A percentile compares a stretch with the other conserved stretches of the same genome.
phyloP scores from a whole-genome alignment of 2,329 filamentous ascomycete species.

The Berkeleyomyces basicola region DNA sequence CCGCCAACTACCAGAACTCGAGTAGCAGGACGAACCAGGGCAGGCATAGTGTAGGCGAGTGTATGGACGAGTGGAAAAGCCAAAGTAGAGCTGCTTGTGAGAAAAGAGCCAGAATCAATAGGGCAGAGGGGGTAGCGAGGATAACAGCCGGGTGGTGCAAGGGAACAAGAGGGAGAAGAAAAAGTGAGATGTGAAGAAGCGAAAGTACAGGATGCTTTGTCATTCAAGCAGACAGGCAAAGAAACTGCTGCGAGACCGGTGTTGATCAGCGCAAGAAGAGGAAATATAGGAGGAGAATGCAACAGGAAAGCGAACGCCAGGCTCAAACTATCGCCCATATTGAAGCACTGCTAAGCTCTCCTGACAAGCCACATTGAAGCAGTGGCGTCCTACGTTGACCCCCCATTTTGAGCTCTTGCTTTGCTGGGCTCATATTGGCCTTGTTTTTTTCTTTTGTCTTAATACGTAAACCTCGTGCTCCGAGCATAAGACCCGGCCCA shows the following conservation, averaged over 20 bases:
- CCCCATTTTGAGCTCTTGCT: too few relatives aligned
- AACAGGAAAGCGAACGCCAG: not conserved
- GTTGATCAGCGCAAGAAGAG: not conserved
- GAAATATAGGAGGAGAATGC: not conserved
- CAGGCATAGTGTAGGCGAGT: not conserved
- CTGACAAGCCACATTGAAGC: not conserved
- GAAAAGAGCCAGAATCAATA: not conserved
- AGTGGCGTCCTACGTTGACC: too few relatives aligned
- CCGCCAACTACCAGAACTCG: slow-evolving; percentile 52
- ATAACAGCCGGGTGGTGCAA: not conserved
- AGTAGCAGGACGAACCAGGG: slow-evolving; percentile 22
- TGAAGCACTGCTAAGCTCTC: not conserved
- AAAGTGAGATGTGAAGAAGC: not conserved
- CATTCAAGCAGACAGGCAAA: not conserved
- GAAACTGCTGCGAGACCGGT: not conserved
- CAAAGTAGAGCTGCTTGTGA: not conserved
- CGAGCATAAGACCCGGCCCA: too few relatives aligned
- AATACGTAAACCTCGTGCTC: too few relatives aligned
- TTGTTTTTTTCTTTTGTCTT: too few relatives aligned
- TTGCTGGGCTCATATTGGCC: too few relatives aligned
- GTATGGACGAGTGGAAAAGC: not conserved
- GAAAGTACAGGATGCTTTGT: too few relatives aligned
- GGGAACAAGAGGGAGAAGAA: not conserved
- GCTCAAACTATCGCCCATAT: not conserved
- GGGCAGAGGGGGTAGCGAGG: not conserved